These are phyloP conservation scores for Saprolegnia diclina DNA, from an alignment of 352 stramenopile genomes.

Conservation along the genomic window DNA sequence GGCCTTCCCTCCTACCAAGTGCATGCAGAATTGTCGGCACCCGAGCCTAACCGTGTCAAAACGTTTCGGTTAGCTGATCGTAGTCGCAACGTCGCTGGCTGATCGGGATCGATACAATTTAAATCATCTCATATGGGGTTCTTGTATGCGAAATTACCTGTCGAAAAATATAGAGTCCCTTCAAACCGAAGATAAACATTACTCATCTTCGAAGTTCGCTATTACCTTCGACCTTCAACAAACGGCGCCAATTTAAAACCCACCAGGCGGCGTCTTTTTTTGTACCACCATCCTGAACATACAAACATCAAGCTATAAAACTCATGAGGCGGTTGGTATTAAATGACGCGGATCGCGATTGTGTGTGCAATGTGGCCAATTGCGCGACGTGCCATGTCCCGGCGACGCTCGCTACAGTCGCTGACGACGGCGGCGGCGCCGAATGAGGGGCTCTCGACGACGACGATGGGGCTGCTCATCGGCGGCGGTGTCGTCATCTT, in stretches of 20 bases:
- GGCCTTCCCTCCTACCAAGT: no score
- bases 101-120: neutral
- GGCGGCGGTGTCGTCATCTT: neutral
- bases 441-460: neutral
- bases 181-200: no score
- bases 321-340: no score
- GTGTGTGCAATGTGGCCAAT: neutral
- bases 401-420: neutral
- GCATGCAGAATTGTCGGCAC: no score
- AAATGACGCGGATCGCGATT: neutral
- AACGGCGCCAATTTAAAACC: neutral
- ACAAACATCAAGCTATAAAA: neutral
- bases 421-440: neutral
- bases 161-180: no score
- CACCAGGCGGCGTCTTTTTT: neutral
- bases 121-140: neutral
- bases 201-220: neutral
- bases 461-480: conserved; percentile 7
- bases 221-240: neutral
- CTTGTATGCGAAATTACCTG: no score
- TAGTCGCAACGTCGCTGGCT: neutral
- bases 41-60: neutral
- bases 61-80: neutral
- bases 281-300: neutral
- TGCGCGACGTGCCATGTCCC: neutral